Evolutionary conservation across 352 stramenopile genomes (phyloP).

Genomic region (Phytophthora capsici): DNA sequence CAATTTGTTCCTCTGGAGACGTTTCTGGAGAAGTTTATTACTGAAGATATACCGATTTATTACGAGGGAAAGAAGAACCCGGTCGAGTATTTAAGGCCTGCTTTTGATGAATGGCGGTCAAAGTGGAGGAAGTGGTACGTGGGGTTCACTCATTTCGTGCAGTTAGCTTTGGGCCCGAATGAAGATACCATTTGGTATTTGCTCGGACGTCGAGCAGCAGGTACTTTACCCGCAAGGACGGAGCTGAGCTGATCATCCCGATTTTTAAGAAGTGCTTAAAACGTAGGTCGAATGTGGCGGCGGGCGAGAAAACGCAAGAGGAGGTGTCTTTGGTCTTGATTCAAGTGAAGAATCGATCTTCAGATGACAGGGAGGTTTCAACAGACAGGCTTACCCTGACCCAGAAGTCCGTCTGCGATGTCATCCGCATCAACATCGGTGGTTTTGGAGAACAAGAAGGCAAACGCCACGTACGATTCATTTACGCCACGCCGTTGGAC

Average conservation of each 20-base stretch:
- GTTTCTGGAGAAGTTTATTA: too few relatives aligned
- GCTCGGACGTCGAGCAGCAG: not conserved
- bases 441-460: not conserved
- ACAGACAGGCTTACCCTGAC: too few relatives aligned
- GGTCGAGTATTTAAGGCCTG: too few relatives aligned
- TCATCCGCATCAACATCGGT: not conserved
- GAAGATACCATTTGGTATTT: constrained; percentile 5
- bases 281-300: too few relatives aligned
- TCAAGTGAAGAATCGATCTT: not conserved
- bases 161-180: not conserved
- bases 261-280: not conserved
- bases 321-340: not conserved
- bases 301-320: not conserved
- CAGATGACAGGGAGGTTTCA: too few relatives aligned
- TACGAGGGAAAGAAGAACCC: too few relatives aligned
- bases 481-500: not conserved
- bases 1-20: too few relatives aligned
- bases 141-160: constrained; percentile 5
- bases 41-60: too few relatives aligned
- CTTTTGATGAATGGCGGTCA: not conserved
- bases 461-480: not conserved
- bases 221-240: not conserved
- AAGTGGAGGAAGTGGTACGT: not conserved
- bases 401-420: too few relatives aligned
- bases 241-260: not conserved